Percentiles rank a stretch among this genome's conserved stretches.
phyloP scores from a whole-genome alignment of 371 early-diverging fungal genomes.

The Rhizomucor pusillus region DNA sequence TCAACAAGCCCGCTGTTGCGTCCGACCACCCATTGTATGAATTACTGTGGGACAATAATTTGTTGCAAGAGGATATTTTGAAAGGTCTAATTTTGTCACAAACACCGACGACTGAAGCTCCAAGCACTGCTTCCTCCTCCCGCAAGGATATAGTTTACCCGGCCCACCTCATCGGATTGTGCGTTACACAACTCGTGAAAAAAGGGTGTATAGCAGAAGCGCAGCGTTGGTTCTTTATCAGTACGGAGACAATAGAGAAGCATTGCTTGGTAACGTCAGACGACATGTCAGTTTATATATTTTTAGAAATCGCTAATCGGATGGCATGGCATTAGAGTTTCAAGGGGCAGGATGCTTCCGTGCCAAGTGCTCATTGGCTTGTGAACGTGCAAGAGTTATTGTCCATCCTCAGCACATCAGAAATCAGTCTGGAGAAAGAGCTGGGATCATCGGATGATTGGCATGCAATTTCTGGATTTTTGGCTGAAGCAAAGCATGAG shows the following conservation, averaged over 20 bases:
- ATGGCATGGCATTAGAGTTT: conserved; percentile 1
- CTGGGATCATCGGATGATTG: conserved; percentile 7
- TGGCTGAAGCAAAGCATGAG: conserved; percentile 49
- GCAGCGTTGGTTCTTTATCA: conserved; percentile 69
- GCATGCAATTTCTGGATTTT: conserved; percentile 34
- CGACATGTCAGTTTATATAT: too few relatives aligned
- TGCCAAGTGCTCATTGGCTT: conserved; percentile 78
- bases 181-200: conserved; percentile 74
- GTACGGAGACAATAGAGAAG: conserved; percentile 72
- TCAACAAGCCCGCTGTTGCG: too few relatives aligned
- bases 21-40: conserved; percentile 10
- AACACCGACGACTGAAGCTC: conserved; percentile 69
- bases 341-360: conserved; percentile 44
- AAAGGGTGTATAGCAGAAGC: conserved; percentile 70
- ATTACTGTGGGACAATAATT: conserved; percentile 57
- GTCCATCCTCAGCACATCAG: conserved; percentile 34
- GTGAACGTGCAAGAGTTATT: conserved; percentile 87
- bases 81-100: conserved; percentile 77
- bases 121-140: conserved; percentile 64
- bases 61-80: conserved; percentile 83
- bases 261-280: conserved; percentile 53
- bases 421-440: conserved; percentile 18
- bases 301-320: not conserved
- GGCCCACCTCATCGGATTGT: conserved; percentile 78
- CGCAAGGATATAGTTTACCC: conserved; percentile 85